Evolutionary conservation across 2,329 filamentous ascomycete species (phyloP).

Genomic region (Blastomyces silverae): DNA sequence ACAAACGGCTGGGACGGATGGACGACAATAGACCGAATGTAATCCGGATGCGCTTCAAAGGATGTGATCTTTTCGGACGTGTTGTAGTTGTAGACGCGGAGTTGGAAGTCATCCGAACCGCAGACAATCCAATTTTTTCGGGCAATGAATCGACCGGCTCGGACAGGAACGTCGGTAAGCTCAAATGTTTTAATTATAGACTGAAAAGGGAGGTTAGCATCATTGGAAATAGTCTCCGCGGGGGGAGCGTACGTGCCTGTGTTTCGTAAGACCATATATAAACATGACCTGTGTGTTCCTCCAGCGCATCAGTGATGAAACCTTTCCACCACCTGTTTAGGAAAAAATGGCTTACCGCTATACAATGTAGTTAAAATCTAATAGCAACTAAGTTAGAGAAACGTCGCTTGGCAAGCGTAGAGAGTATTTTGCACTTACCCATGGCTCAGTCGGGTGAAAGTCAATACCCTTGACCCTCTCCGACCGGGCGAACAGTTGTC

Average conservation of each 20-base stretch:
- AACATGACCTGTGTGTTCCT: constrained; percentile 64
- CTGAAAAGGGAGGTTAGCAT: constrained; percentile 33
- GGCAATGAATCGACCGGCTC: constrained; percentile 91
- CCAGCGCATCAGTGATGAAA: constrained; percentile 15
- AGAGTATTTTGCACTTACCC: constrained; percentile 51
- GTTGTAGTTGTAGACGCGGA: constrained; percentile 97
- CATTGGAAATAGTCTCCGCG: constrained; percentile 4
- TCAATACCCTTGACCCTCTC: constrained; percentile 97
- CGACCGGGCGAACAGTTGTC: constrained; percentile 77
- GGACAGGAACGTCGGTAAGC: constrained; percentile 94
- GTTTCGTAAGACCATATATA: constrained; percentile 99
- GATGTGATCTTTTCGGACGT: constrained; percentile 97
- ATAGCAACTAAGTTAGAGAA: constrained; percentile 24
- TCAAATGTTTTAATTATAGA: constrained; percentile 98
- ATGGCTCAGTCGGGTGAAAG: constrained; percentile 95
- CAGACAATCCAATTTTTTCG: constrained; percentile 99
- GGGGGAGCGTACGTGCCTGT: constrained; percentile 47
- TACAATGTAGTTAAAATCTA: constrained; percentile 85
- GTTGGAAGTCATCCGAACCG: constrained; percentile 84
- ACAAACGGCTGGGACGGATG: constrained; percentile 95
- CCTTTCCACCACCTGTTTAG: constrained; percentile 5
- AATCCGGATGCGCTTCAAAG: constrained; percentile 96
- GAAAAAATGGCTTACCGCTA: constrained; percentile 58
- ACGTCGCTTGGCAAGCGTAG: not conserved
- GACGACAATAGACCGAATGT: constrained; percentile 92